These are phyloP conservation scores for Cardamine chenopodiifolia DNA, from an alignment of 345 rosid genomes.

Conservation along the genomic window DNA sequence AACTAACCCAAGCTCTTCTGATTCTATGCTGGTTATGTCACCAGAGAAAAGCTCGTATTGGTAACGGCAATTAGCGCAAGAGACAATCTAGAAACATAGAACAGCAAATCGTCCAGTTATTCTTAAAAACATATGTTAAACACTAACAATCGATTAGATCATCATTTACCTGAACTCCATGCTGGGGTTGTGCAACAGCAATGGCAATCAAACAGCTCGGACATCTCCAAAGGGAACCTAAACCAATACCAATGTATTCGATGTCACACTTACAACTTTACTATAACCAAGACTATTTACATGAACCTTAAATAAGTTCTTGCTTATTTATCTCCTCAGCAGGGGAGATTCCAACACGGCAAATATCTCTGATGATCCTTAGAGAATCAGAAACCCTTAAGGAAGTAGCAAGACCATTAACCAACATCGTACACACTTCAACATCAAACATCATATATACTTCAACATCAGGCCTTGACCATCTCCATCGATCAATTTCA, in stretches of 20 bases:
- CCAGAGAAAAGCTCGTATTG: conserved; percentile 95
- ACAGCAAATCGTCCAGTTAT: not conserved
- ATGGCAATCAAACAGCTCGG: conserved; percentile 81
- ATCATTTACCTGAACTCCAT: conserved; percentile 77
- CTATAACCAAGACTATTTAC: not conserved
- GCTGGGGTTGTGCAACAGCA: conserved; percentile 87
- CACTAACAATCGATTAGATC: not conserved
- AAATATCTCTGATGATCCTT: conserved; percentile 65
- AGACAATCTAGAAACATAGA: conserved; percentile 61
- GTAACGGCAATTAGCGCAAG: conserved; percentile 88
- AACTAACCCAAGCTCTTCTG: conserved; percentile 91
- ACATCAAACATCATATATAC: conserved; percentile 62
- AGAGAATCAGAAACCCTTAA: conserved; percentile 87
- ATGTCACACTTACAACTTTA: conserved; percentile 1
- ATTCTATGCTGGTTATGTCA: conserved; percentile 64
- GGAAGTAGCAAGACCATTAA: conserved; percentile 72
- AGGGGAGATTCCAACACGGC: conserved; percentile 84
- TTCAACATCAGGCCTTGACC: conserved; percentile 85
- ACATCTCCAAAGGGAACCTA: conserved; percentile 95
- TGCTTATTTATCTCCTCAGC: conserved; percentile 63
- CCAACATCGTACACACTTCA: conserved; percentile 58
- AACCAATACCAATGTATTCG: not conserved
- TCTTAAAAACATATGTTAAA: not conserved
- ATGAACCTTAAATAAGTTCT: not conserved
- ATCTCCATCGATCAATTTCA: conserved; percentile 80